Conservation (phyloP, 2,329 filamentous ascomycete species). For the Fusarium napiforme region DNA sequence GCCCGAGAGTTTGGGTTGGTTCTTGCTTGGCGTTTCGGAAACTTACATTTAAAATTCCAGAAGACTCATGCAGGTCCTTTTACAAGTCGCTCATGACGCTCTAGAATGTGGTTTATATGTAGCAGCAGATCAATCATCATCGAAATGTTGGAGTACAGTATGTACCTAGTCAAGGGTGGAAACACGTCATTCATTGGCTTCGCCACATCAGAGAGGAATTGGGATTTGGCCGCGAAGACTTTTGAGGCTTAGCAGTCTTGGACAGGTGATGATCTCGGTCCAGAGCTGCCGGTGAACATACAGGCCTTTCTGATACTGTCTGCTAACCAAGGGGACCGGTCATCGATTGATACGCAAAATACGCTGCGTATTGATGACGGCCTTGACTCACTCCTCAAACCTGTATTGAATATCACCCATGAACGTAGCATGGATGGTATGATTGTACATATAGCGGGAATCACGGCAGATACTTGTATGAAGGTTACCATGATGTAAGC, state of each 20-base stretch:
- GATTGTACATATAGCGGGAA: neutral
- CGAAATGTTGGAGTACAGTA: neutral
- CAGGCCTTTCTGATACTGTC: neutral
- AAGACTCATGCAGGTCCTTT: neutral
- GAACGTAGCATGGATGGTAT: neutral
- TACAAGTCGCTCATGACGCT: conserved; percentile 1
- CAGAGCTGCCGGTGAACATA: neutral
- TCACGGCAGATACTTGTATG: neutral
- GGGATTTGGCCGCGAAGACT: conserved; percentile 13
- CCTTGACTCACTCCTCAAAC: neutral
- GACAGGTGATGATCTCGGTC: conserved; percentile 8
- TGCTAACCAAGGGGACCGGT: neutral
- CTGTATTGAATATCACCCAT: neutral
- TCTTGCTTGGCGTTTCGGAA: conserved; percentile 2
- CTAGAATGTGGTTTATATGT: conserved; percentile 5
- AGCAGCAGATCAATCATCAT: neutral
- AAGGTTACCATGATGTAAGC: conserved; percentile 27
- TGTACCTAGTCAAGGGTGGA: neutral
- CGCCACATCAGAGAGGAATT: conserved; percentile 23
- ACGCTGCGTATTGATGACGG: conserved; percentile 25
- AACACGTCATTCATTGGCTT: conserved; percentile 22
- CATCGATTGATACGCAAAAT: neutral
- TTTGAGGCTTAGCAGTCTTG: conserved; percentile 31
- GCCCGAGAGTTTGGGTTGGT: neutral
- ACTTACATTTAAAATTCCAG: neutral